A percentile compares a stretch with the other conserved stretches of the same genome.
phyloP scores from a whole-genome alignment of 306 rosid genomes.

The Ormosia emarginata region DNA sequence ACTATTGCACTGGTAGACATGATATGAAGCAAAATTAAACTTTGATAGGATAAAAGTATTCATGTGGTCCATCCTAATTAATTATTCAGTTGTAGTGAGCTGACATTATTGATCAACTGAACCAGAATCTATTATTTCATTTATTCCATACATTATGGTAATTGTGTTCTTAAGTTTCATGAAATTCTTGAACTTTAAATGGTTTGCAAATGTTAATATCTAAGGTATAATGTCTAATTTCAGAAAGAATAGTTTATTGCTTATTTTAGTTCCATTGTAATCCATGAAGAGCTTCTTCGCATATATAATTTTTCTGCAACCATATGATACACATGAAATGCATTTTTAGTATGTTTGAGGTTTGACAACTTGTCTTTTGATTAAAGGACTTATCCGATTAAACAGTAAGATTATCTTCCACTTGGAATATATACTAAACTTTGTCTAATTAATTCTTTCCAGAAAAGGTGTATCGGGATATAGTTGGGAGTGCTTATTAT shows the following conservation, averaged over 20 bases:
- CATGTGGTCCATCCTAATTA: neutral
- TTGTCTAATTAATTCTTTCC: slow-evolving; percentile 20
- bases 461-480: slow-evolving; percentile 74
- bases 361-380: neutral
- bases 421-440: neutral
- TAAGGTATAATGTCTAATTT: neutral
- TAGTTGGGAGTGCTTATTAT: slow-evolving; percentile 88
- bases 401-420: slow-evolving; percentile 6
- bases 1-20: neutral
- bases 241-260: neutral
- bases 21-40: neutral
- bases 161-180: neutral
- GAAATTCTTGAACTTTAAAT: neutral
- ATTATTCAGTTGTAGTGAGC: neutral
- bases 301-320: neutral
- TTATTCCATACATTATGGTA: neutral
- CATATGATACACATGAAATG: neutral
- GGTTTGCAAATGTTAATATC: neutral
- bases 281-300: neutral
- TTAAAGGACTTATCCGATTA: neutral
- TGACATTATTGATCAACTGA: neutral
- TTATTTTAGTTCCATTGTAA: neutral
- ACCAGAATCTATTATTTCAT: neutral
- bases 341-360: neutral
- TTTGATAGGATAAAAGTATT: neutral